phyloP scores from a whole-genome alignment of 2,329 filamentous ascomycete species.

The Aspergillus awamori region DNA sequence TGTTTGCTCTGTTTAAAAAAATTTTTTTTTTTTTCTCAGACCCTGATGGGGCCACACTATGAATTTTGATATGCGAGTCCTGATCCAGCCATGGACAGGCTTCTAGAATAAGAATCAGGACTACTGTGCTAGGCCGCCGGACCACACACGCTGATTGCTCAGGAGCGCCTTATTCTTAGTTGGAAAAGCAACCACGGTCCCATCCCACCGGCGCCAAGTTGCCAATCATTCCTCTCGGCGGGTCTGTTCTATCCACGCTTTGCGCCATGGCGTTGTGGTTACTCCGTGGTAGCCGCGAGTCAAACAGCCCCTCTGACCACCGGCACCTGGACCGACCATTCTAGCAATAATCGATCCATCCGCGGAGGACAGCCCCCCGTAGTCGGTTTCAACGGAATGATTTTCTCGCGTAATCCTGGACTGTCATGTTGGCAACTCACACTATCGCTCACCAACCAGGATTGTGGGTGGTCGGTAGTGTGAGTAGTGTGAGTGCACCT shows the following conservation, averaged over 20 bases:
- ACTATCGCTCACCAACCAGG: slow-evolving; percentile 2
- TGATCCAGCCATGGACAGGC: not conserved
- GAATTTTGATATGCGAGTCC: slow-evolving; percentile 3
- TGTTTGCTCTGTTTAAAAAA: not conserved
- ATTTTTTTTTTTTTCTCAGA: not conserved
- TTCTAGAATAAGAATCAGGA: slow-evolving; percentile 8
- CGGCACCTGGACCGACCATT: not conserved
- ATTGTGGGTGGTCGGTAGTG: not conserved
- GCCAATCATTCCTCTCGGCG: slow-evolving; percentile 3
- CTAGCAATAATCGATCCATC: not conserved
- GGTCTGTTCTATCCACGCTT: not conserved
- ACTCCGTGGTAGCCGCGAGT: slow-evolving; percentile 1
- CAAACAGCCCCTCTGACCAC: not conserved
- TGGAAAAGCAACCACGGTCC: slow-evolving; percentile 1
- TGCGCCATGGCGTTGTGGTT: not conserved
- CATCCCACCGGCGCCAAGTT: not conserved
- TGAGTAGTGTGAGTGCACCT: not conserved
- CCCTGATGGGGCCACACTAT: slow-evolving; percentile 11
- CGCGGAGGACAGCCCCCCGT: slow-evolving; percentile 16
- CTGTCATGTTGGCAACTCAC: slow-evolving; percentile 10
- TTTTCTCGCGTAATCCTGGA: slow-evolving; percentile 24
- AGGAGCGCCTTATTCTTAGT: not conserved
- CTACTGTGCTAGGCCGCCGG: not conserved
- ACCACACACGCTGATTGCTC: slow-evolving; percentile 3
- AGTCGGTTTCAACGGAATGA: slow-evolving; percentile 17